Evolutionary conservation across 2,329 filamentous ascomycete species (phyloP), one percentile per base, ranked within the genome.

Genomic region (Nemania abortiva): DNA sequence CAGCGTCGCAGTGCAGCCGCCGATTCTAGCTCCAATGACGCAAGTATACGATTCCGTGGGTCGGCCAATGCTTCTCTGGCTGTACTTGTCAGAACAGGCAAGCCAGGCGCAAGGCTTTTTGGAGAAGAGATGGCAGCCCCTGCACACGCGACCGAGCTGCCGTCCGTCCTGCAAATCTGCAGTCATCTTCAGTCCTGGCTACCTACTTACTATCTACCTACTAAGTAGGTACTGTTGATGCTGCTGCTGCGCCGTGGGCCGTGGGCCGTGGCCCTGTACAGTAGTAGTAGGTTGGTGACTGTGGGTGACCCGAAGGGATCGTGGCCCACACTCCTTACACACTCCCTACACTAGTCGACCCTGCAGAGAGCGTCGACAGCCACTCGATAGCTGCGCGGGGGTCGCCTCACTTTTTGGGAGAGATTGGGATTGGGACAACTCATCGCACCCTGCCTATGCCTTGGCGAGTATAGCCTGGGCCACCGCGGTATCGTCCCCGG

Each of bases 351-450:
- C 34, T 37, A 37, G 34, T 11, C 34, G 7, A 5, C 34, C 34
- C 34, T 37, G 34, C 34, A 37, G 34, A 37, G 34, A 70, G 67
- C 54, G 68, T 75, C 69, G 65, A 70, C 63, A 72, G 69, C 77
- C 77, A 78, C 65, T 78, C 74, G 71, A 76, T 70, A 27, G 70
- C 70, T 61, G 66, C 69, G 66, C 70, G 65, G 70, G 73, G 70
- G 71, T 66, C 76, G 77, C 76, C 76, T 78, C 77, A 78, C 76
- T 78, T 71, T 71, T 70, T 61, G 54, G 39, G 54, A 57, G 57
- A 63, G 63, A 59, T 70, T 70, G 69, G 70, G 66, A 74, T 64
- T 49, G 66, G 65, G 68, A 75, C 75, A 77, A 74, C 75, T 69
- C 74, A 76, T 75, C 69, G 67, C 75, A 65, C 70, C 66, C 74